Percentiles rank a stretch among this genome's conserved stretches.
Evolutionary conservation across 2,329 filamentous ascomycete genomes (phyloP).

Genomic region (Drechmeria coniospora): DNA sequence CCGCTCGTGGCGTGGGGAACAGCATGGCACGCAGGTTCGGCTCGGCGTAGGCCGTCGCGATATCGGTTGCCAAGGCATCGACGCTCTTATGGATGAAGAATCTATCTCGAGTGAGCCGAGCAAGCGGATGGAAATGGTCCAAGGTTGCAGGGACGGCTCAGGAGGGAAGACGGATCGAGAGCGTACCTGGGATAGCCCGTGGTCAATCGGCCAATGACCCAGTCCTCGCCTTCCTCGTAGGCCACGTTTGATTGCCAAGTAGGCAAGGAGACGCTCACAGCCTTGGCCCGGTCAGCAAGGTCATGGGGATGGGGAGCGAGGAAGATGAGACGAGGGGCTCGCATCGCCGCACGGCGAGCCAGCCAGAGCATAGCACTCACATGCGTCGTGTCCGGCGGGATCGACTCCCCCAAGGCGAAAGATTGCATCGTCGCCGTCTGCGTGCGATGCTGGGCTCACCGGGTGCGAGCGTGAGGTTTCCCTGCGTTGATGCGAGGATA

Average conservation of each 20-base stretch:
- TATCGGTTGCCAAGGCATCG: conserved; percentile 51
- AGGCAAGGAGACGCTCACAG: conserved; percentile 87
- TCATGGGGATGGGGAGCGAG: neutral
- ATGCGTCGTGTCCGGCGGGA: conserved; percentile 65
- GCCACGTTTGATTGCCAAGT: conserved; percentile 84
- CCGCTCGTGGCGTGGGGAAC: conserved; percentile 58
- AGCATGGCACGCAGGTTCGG: conserved; percentile 58
- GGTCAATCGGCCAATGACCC: conserved; percentile 72
- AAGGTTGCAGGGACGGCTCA: too few relatives aligned
- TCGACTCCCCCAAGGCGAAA: conserved; percentile 50
- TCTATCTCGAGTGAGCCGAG: too few relatives aligned
- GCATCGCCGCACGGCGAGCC: neutral
- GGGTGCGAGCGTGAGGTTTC: too few relatives aligned
- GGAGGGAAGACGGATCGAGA: conserved; percentile 3
- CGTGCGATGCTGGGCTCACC: too few relatives aligned
- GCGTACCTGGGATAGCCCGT: conserved; percentile 78
- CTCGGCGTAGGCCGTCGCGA: conserved; percentile 48
- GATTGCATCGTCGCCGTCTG: too few relatives aligned
- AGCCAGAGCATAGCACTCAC: conserved; percentile 32
- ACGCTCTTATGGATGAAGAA: conserved; percentile 90
- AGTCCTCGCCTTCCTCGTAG: conserved; percentile 83
- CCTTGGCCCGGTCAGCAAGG: conserved; percentile 32
- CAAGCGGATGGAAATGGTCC: neutral
- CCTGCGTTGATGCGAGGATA: too few relatives aligned
- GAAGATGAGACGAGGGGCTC: neutral